phyloP scores from a whole-genome alignment of 1,139 yeast species.

The Diutina scorzettiae region DNA sequence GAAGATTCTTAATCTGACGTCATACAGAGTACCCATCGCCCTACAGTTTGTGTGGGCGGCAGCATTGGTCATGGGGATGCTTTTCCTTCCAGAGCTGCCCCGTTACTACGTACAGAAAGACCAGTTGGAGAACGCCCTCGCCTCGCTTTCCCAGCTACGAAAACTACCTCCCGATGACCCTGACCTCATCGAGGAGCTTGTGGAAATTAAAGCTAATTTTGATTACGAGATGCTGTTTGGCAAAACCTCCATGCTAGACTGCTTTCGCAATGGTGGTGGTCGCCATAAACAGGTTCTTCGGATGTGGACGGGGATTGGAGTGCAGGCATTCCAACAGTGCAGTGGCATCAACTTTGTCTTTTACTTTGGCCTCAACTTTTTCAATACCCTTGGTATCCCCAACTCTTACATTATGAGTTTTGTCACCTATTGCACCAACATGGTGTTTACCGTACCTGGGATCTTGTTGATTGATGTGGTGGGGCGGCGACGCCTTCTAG shows the following conservation, averaged over 20 bases:
- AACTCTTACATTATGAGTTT: constrained; percentile 57
- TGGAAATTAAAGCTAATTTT: constrained; percentile 66
- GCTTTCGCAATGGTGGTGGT: constrained; percentile 56
- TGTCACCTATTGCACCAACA: constrained; percentile 62
- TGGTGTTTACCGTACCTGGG: constrained; percentile 59
- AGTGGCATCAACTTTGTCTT: constrained; percentile 72
- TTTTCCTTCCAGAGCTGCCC: constrained; percentile 64
- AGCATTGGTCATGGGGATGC: constrained; percentile 51
- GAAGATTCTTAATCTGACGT: constrained; percentile 36
- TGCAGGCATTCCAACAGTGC: constrained; percentile 66
- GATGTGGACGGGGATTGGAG: constrained; percentile 54
- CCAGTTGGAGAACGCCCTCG: constrained; percentile 45
- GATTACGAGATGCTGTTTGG: constrained; percentile 66
- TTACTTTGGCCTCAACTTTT: constrained; percentile 68
- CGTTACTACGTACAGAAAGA: constrained; percentile 56
- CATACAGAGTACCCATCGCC: constrained; percentile 67
- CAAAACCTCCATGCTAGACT: constrained; percentile 39
- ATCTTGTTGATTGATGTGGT: constrained; percentile 53
- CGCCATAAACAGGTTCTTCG: constrained; percentile 53
- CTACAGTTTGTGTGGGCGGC: constrained; percentile 60
- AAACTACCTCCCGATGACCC: constrained; percentile 41
- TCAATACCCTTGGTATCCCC: constrained; percentile 46
- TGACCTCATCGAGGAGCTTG: constrained; percentile 59
- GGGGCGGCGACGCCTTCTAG: constrained; percentile 51
- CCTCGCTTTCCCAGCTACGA: constrained; percentile 29